phyloP scores from a whole-genome alignment of 1,284 basidiomycete genomes.

The Ganoderma leucocontextum region DNA sequence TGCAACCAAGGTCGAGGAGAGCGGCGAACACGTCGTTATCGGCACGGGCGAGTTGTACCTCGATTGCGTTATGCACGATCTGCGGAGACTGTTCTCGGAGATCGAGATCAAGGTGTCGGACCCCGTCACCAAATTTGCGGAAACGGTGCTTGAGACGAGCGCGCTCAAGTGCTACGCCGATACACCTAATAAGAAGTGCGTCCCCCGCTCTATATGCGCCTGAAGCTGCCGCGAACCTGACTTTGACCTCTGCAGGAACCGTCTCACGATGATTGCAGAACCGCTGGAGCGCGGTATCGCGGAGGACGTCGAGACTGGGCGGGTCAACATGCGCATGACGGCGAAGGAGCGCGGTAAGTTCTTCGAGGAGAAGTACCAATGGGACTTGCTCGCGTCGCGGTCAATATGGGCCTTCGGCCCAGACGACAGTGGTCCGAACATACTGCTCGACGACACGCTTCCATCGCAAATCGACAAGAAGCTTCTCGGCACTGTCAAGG shows the following conservation, averaged over 20 bases:
- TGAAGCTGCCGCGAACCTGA: constrained; percentile 20
- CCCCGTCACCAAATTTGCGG: constrained; percentile 97
- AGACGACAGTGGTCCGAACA: constrained; percentile 93
- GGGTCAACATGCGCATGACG: constrained; percentile 92
- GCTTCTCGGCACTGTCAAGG: constrained; percentile 87
- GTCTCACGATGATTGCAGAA: constrained; percentile 97
- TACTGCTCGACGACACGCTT: constrained; percentile 94
- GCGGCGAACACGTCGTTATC: constrained; percentile 96
- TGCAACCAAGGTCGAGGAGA: constrained; percentile 97
- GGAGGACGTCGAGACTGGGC: constrained; percentile 92
- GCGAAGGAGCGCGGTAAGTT: constrained; percentile 93
- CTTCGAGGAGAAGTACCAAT: constrained; percentile 96
- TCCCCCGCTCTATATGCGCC: constrained; percentile 19
- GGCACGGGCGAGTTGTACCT: constrained; percentile 98
- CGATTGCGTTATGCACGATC: constrained; percentile 97
- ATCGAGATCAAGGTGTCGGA: constrained; percentile 99
- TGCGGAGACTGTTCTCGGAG: constrained; percentile 92
- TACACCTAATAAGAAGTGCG: constrained; percentile 98
- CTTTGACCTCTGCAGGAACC: constrained; percentile 71
- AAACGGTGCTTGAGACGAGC: constrained; percentile 98
- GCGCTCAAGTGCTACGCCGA: constrained; percentile 98
- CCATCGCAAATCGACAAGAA: constrained; percentile 97
- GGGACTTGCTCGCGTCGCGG: constrained; percentile 96
- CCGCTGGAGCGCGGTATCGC: constrained; percentile 93
- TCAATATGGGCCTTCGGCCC: constrained; percentile 99